A percentile compares a stretch with the other conserved stretches of the same genome.
These are phyloP conservation scores for Daldinia concentrica DNA, from an alignment of 495 filamentous ascomycete species.

Conservation along the genomic window DNA sequence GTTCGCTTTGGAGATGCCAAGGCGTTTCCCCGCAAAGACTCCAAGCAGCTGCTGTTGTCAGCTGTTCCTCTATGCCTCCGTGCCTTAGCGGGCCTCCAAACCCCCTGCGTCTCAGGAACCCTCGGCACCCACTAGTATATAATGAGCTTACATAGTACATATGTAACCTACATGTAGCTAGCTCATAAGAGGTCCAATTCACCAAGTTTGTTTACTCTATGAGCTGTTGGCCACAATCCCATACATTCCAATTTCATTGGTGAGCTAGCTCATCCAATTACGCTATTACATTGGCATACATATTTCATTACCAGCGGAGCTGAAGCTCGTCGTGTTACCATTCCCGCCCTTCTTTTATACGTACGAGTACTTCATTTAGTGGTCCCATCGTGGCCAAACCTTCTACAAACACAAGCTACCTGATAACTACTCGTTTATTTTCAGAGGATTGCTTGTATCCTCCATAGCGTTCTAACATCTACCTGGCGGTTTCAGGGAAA, in stretches of 20 bases:
- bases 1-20: constrained; percentile 17
- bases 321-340: constrained; percentile 10
- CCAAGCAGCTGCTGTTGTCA: constrained; percentile 25
- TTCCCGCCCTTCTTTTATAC: constrained; percentile 19
- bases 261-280: not conserved
- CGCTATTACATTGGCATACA: constrained; percentile 1
- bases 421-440: not conserved
- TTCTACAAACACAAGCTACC: not conserved
- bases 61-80: constrained; percentile 9
- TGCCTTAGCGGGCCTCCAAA: constrained; percentile 1
- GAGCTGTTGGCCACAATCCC: not conserved
- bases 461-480: constrained; percentile 18
- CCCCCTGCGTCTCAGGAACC: constrained; percentile 41
- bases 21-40: constrained; percentile 32
- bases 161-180: too few relatives aligned
- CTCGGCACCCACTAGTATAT: constrained; percentile 17
- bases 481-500: constrained; percentile 7
- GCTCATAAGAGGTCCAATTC: too few relatives aligned
- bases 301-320: constrained; percentile 15
- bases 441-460: constrained; percentile 1
- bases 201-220: too few relatives aligned
- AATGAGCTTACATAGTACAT: too few relatives aligned
- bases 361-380: constrained; percentile 2
- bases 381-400: constrained; percentile 6
- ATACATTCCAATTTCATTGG: not conserved